Conservation (phyloP, 1,284 basidiomycete genomes). For the Bjerkandera adusta region DNA sequence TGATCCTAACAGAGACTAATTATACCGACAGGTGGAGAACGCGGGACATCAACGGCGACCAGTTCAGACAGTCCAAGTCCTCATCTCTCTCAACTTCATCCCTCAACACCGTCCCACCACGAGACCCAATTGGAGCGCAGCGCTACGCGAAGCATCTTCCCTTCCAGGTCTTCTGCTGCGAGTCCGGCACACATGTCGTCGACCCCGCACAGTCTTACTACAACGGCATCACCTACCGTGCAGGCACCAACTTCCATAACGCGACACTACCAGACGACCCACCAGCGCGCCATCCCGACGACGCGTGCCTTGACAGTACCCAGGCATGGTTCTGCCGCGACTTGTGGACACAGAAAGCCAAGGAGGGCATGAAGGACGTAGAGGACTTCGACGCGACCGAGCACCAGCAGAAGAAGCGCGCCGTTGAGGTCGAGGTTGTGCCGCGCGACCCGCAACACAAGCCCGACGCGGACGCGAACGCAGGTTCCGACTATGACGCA, state of each 20-base stretch:
- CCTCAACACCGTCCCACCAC: constrained; percentile 66
- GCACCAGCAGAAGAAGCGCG: constrained; percentile 1
- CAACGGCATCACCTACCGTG: constrained; percentile 79
- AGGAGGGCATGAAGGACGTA: constrained; percentile 59
- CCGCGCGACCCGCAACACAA: constrained; percentile 25
- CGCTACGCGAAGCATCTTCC: constrained; percentile 90
- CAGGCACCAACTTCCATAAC: constrained; percentile 79
- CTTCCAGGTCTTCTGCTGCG: constrained; percentile 97
- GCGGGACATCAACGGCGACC: constrained; percentile 92
- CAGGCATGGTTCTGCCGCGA: constrained; percentile 97
- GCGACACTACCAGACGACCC: constrained; percentile 55
- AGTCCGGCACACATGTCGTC: constrained; percentile 92
- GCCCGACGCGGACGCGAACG: constrained; percentile 71
- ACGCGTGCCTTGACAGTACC: constrained; percentile 86
- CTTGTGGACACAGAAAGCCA: constrained; percentile 84
- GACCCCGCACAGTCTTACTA: constrained; percentile 95
- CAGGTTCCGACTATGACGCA: constrained; percentile 87
- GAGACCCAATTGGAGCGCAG: constrained; percentile 74
- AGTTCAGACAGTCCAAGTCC: constrained; percentile 93
- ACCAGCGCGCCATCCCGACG: constrained; percentile 67
- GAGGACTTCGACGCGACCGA: constrained; percentile 24
- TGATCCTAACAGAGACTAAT: not conserved
- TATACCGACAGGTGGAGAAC: constrained; percentile 93
- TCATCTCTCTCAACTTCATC: constrained; percentile 81
- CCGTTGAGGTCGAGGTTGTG: not conserved